Evolutionary conservation across 805 yeast genomes (phyloP), one percentile per base, ranked within the genome.

Genomic region (Monosporozyma solicola): DNA sequence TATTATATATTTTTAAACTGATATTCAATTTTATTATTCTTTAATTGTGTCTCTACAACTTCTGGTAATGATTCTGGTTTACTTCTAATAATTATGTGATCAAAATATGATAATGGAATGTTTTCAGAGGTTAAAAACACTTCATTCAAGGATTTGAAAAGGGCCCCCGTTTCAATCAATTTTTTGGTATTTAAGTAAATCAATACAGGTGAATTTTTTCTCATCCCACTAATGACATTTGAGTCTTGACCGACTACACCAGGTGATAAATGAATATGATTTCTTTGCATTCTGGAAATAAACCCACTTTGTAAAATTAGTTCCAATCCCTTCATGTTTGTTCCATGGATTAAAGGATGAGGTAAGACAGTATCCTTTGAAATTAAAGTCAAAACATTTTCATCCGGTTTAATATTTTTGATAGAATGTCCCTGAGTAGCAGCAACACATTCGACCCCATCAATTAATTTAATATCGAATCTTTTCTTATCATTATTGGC

Each of bases 341-440:
- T 92, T 3, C 98, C 98, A 66, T 94, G 99, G 20, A 88, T 82
- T 2, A 89, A 76, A 20, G 41, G 48, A 29, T 50, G 52, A 2
- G n/a, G 27, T 13, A 50, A n/a, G 3, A 9, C 15, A 1, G 67
- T 64, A 0, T 57, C 41, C 0, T 87, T 94, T 48, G 80, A 72
- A 47, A 82, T 61, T 39, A 63, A 72, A 48, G 51, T 64, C 31
- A 80, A 66, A 31, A 76, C 74, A 15, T 77, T 75, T 22, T 72
- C 76, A 31, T 73, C 72, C 1, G 69, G 67, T 7, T 49, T 48
- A 0, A 82, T 72, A 35, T 66, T 63, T 43, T 43, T 43, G 5
- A 92, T 70, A 0, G 95, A 82, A 67, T 94, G 99, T 3, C 99
- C 99, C 68, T 94, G 99, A 51, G 84, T 84, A 3, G 99, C 98